A percentile compares a stretch with the other conserved stretches of the same genome.
These are phyloP conservation scores for Diaporthe sp. DNA, from an alignment of 2,329 filamentous ascomycete species.

Conservation along the genomic window DNA sequence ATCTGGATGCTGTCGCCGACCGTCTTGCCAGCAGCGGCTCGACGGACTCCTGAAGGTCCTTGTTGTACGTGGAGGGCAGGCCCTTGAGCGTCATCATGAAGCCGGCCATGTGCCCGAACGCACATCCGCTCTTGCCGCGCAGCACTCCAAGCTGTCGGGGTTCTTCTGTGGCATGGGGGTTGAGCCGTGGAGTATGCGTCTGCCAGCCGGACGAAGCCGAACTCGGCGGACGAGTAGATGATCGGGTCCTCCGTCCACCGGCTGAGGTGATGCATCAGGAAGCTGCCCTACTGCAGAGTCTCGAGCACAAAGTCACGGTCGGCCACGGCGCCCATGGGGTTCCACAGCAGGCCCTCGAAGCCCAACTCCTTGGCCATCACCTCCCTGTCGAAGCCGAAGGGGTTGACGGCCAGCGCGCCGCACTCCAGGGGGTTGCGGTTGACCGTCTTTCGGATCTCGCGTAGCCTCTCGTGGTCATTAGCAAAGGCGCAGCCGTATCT, in stretches of 20 bases:
- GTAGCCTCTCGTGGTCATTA: slow-evolving; percentile 81
- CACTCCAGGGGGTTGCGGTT: slow-evolving; percentile 81
- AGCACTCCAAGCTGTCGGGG: slow-evolving; percentile 78
- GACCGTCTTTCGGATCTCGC: slow-evolving; percentile 80
- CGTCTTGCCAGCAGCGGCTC: slow-evolving; percentile 82
- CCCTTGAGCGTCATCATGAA: slow-evolving; percentile 82
- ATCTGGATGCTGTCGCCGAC: slow-evolving; percentile 81
- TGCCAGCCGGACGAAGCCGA: slow-evolving; percentile 81
- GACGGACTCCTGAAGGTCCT: slow-evolving; percentile 79
- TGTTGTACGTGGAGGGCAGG: slow-evolving; percentile 80
- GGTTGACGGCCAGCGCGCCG: slow-evolving; percentile 85
- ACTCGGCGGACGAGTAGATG: slow-evolving; percentile 82
- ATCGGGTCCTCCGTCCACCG: slow-evolving; percentile 90
- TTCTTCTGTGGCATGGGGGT: slow-evolving; percentile 91
- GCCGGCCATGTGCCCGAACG: slow-evolving; percentile 64
- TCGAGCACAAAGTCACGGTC: slow-evolving; percentile 89
- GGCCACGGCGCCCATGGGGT: slow-evolving; percentile 81
- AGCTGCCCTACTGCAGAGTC: slow-evolving; percentile 83
- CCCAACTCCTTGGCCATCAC: slow-evolving; percentile 85
- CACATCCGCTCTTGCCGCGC: slow-evolving; percentile 68
- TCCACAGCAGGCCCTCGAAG: slow-evolving; percentile 81
- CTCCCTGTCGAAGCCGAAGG: slow-evolving; percentile 85
- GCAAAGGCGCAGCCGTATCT: slow-evolving; percentile 80
- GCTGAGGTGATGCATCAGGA: slow-evolving; percentile 84
- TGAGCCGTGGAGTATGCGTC: slow-evolving; percentile 87